Evolutionary conservation across 306 rosid species (phyloP).

Genomic region (Vachellia pachyceras): DNA sequence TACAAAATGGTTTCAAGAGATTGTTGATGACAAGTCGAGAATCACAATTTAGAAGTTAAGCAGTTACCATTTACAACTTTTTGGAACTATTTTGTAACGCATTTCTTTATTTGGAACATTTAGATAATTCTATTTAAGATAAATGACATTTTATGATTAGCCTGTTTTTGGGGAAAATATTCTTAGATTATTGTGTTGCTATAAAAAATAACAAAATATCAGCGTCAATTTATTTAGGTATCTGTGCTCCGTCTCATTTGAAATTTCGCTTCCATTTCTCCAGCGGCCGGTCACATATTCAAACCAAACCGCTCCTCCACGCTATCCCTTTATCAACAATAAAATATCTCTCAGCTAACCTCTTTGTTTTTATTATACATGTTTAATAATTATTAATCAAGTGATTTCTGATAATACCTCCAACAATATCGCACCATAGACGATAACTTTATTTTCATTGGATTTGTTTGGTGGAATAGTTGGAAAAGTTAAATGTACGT

Average conservation of each 20-base stretch:
- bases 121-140: neutral
- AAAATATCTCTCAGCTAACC: neutral
- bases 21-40: too few species aligned
- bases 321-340: neutral
- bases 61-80: too few species aligned
- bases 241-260: neutral
- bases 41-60: too few species aligned
- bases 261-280: conserved; percentile 4
- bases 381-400: too few species aligned
- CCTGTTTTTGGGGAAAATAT: neutral
- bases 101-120: too few species aligned
- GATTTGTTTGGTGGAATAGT: too few species aligned
- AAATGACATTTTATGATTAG: neutral
- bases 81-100: too few species aligned
- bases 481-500: too few species aligned
- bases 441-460: too few species aligned
- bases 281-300: conserved; percentile 16
- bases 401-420: too few species aligned
- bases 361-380: neutral
- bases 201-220: neutral
- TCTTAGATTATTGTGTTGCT: neutral
- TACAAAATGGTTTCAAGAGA: too few species aligned
- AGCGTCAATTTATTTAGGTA: conserved; percentile 12
- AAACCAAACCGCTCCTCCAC: conserved; percentile 20
- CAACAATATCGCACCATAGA: too few species aligned